Percentiles rank a stretch among this genome's conserved stretches.
These are phyloP conservation scores for Prunus fruticosa DNA, from an alignment of 306 rosid genomes.

Conservation along the genomic window DNA sequence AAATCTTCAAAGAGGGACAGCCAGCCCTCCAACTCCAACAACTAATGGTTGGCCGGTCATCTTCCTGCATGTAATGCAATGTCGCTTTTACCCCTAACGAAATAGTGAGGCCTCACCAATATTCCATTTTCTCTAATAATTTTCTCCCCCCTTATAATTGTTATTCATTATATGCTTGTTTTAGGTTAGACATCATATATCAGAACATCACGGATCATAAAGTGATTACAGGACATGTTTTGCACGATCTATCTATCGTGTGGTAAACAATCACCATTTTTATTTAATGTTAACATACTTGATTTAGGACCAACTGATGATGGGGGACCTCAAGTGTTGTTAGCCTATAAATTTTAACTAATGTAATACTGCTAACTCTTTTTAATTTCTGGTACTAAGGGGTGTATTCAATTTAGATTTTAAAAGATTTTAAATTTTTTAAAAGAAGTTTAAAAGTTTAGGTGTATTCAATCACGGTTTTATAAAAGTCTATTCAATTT, in stretches of 20 bases:
- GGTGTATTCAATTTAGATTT: too few species aligned
- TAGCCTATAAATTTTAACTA: too few species aligned
- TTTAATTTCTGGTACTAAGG: too few species aligned
- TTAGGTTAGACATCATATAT: conserved; percentile 39
- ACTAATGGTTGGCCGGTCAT: conserved; percentile 62
- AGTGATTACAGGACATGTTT: conserved; percentile 26
- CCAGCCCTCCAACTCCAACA: conserved; percentile 44
- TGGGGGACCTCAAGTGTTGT: not conserved
- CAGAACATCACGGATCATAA: conserved; percentile 21
- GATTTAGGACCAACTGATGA: conserved; percentile 34
- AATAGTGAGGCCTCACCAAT: conserved; percentile 53
- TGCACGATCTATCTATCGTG: conserved; percentile 13
- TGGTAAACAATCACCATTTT: conserved; percentile 40
- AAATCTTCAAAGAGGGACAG: conserved; percentile 30
- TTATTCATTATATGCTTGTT: not conserved
- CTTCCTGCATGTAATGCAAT: conserved; percentile 39
- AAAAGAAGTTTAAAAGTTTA: too few species aligned
- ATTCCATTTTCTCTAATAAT: conserved; percentile 14
- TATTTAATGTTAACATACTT: conserved; percentile 7
- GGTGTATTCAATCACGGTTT: too few species aligned
- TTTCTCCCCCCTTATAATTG: conserved; percentile 14
- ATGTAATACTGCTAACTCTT: too few species aligned
- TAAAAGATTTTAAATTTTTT: too few species aligned
- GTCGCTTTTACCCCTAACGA: conserved; percentile 29
- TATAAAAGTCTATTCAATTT: too few species aligned